Base-by-base conservation (phyloP, 495 filamentous ascomycete species). In the Lasiosphaeriaceae sp. region DNA sequence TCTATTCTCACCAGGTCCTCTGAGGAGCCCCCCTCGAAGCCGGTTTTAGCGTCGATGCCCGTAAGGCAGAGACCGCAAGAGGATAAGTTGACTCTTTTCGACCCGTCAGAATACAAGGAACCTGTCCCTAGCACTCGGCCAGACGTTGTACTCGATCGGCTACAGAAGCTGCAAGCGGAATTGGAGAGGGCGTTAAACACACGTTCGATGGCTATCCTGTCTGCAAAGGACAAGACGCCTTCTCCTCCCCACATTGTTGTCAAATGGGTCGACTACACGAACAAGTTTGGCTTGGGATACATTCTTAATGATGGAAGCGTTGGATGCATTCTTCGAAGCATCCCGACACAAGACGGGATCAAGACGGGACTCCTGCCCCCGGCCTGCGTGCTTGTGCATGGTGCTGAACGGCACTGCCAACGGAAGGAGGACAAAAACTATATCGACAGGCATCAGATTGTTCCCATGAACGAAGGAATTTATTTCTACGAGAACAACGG, bases 241-340 rank as follows among this genome's bases (percentile, higher is more conserved):
- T 57, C 76, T 0, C 68, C 70, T 17, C 78, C 79, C 6, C 76
- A 77, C 29, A 77, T 86, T 26, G 88, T 96, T 21, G 86, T 91
- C 21, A 94, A 93, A 66, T 96, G 90, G 90, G 90, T 96, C n/a
- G 90, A 96, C 63, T 96, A 94, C 62, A 91, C 90, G 23, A 94
- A 94, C 69, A 90, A 90, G 61, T 92, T 91, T 63, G 90, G 90
- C 1, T 79, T 93, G 39, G 90, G 90, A 4, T 96, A 95, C 59
- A 89, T 92, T 39, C 71, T 96, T 31, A 90, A 87, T 48, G 89
- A 94, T 65, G 90, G 90, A 11, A 90, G 86, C 50, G 86, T 92
- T 37, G 90, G 89, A 4, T 91, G 88, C 60, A 85, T 93, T 16
- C 87, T 92, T 53, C 89, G 86, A 31, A 72, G 68, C 50, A 74